Evolutionary conservation across 495 filamentous ascomycete species (phyloP), one percentile per base, ranked within the genome.

Genomic region (Penicillium lagena): DNA sequence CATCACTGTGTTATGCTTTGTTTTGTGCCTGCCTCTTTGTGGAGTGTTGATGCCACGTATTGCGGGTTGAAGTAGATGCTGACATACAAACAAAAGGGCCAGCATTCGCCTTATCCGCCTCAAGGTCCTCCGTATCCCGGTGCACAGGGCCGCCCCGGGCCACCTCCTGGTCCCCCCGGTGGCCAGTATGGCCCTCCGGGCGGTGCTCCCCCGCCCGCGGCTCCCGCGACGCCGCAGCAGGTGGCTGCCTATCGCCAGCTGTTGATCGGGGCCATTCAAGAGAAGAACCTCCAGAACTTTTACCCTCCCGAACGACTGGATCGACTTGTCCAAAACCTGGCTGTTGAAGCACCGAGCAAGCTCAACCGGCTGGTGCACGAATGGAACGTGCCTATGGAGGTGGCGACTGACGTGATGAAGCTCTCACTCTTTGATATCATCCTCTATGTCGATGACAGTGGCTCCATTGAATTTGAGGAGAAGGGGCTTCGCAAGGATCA

Each of bases 391-490:
- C 72, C 71, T 1, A 72, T 64, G 47, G 83, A 87, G 55, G 71
- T 86, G 12, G 83, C 76, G 5, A 78, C 74, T 43, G 83, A 87
- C 59, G 71, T 86, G 40, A 78, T 83, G 43, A 83, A 83, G 55
- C 71, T 87, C 8, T 69, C 76, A 2, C 59, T 87, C 39, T 87
- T 76, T 54, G 83, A 87, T 48, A 73, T 84, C 30, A 63, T 84
- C 38, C 66, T 87, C 27, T 85, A 82, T 52, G 80, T 87, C 40
- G 83, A 87, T 54, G 83, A 87, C 59, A 83, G 79, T 58, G 83
- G 84, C 10, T 86, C 83, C 17, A 87, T 87, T 62, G 64, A 73
- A 36, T 84, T 86, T 40, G 75, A 82, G 47, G 79, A 82, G 50
- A 71, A 73, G 44, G 82, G 82, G n/a, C 64, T 78, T 35, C 75